Conservation (phyloP, 2,329 filamentous ascomycete genomes). For the Arthrobotrys pseudoclavata region DNA sequence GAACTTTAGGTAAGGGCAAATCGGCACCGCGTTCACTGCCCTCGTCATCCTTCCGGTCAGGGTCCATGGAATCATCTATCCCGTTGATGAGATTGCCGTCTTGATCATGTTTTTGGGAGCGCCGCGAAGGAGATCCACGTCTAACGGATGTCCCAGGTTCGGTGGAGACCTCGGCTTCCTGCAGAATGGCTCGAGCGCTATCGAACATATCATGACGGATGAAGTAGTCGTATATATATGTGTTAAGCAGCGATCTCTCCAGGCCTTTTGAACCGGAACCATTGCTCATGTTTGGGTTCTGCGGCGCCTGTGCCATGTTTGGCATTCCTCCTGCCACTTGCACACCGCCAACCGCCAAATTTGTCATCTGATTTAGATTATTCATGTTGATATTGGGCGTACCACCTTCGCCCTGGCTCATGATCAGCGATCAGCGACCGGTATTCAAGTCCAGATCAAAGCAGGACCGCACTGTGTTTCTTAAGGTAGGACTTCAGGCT, state of each 20-base stretch:
- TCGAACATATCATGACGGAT: conserved; percentile 86
- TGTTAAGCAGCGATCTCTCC: conserved; percentile 74
- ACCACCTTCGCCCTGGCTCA: conserved; percentile 61
- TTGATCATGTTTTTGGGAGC: conserved; percentile 64
- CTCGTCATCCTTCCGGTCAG: conserved; percentile 75
- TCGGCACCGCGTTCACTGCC: conserved; percentile 75
- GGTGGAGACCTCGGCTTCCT: conserved; percentile 64
- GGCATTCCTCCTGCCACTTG: conserved; percentile 59
- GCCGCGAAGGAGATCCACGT: conserved; percentile 62
- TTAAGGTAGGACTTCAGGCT: background rate
- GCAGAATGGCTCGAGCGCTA: conserved; percentile 80
- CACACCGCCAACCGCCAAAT: conserved; percentile 61
- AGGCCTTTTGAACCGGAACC: conserved; percentile 41
- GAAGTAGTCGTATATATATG: conserved; percentile 93
- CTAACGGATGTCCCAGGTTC: conserved; percentile 60
- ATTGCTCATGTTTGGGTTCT: conserved; percentile 53
- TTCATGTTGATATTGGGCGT: conserved; percentile 61
- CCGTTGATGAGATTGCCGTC: conserved; percentile 78
- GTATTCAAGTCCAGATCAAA: conserved; percentile 1
- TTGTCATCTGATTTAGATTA: conserved; percentile 60
- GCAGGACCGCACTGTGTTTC: background rate
- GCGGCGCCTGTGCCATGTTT: conserved; percentile 39
- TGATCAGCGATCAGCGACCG: conserved; percentile 38
- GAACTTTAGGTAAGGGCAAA: conserved; percentile 79
- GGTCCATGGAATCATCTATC: conserved; percentile 81